Evolutionary conservation across 2,329 filamentous ascomycete species (phyloP), one percentile per base, ranked within the genome.

Genomic region (Coniella vitis): DNA sequence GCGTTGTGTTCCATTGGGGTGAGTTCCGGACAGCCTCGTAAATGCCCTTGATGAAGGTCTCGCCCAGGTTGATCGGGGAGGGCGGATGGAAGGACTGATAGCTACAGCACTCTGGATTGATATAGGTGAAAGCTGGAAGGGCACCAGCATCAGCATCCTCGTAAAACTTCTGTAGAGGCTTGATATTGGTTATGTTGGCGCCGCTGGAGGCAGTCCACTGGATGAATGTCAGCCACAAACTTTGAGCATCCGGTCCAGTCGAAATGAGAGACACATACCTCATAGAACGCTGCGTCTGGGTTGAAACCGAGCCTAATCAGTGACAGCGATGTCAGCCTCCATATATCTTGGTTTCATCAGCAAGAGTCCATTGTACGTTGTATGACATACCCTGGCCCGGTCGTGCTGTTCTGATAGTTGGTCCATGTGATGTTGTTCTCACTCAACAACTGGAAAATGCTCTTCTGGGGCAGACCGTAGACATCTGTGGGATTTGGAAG

Each of bases 51-150:
- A 74, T 65, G 48, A 71, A 70, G 19, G 57, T 60, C 53, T 73
- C 70, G 31, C 71, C 70, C 32, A 66, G 61, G 4, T 65, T 68
- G 44, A 73, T 69, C 0, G 68, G 69, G 3, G 66, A 68, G 0
- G 67, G 64, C 0, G 70, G 70, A 48, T 73, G 70, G 69, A 72
- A 47, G 7, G 22, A 25, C n/a, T 65, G 76, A 16, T 71, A 71
- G 14, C 64, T 64, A 55, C 75, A 74, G 63, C 75, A 74, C 52
- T 71, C 69, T 4, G 72, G 70, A 56, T 72, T 79, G 60, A 73
- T 65, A 58, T 73, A 75, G 54, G 66, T 69, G 47, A 74, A 70
- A 36, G 63, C 60, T 4, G 70, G 66, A 1, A 75, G 62, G 1
- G 59, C 64, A n/a, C 72, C 71, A 4, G 64, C 63, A 7, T 62